These are phyloP conservation scores for Hypomontagnella monticulosa DNA, from an alignment of 495 filamentous ascomycete genomes.

Conservation along the genomic window DNA sequence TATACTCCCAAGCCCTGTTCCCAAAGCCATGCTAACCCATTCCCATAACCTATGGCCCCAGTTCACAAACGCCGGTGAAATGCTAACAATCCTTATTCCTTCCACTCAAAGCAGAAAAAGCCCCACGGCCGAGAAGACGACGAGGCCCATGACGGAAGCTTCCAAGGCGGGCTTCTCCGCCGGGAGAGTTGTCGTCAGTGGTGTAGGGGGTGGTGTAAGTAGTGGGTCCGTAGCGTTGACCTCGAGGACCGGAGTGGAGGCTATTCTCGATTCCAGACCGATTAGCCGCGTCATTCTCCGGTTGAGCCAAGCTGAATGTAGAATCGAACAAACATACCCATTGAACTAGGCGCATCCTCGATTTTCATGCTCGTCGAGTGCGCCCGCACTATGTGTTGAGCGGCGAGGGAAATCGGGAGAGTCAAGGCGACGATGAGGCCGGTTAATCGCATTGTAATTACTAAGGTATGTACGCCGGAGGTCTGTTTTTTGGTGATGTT, in stretches of 20 bases:
- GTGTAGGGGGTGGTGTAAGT: slow-evolving; percentile 22
- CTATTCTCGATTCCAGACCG: slow-evolving; percentile 1
- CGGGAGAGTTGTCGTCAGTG: slow-evolving; percentile 21
- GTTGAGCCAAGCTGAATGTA: neutral
- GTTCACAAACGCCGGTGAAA: slow-evolving; percentile 35
- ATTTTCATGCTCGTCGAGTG: slow-evolving; percentile 32
- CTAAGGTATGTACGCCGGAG: neutral
- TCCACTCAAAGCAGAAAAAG: slow-evolving; percentile 37
- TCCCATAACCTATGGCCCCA: slow-evolving; percentile 12
- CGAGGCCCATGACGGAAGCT: slow-evolving; percentile 46
- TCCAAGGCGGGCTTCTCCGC: slow-evolving; percentile 40
- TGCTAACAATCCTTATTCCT: slow-evolving; percentile 11
- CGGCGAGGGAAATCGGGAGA: slow-evolving; percentile 14
- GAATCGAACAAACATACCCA: slow-evolving; percentile 17
- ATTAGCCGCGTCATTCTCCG: slow-evolving; percentile 16
- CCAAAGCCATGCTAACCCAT: slow-evolving; percentile 16
- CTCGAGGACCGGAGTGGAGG: slow-evolving; percentile 23
- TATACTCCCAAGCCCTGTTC: too few species aligned
- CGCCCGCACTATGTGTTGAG: slow-evolving; percentile 21
- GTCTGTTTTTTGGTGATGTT: neutral
- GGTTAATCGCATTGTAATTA: slow-evolving; percentile 30
- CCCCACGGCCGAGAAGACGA: slow-evolving; percentile 46
- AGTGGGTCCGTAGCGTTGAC: slow-evolving; percentile 35
- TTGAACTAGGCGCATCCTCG: slow-evolving; percentile 30
- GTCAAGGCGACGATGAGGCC: slow-evolving; percentile 4